phyloP scores from a whole-genome alignment of 1,284 basidiomycete genomes.

The Stygiomarasmius scandens region DNA sequence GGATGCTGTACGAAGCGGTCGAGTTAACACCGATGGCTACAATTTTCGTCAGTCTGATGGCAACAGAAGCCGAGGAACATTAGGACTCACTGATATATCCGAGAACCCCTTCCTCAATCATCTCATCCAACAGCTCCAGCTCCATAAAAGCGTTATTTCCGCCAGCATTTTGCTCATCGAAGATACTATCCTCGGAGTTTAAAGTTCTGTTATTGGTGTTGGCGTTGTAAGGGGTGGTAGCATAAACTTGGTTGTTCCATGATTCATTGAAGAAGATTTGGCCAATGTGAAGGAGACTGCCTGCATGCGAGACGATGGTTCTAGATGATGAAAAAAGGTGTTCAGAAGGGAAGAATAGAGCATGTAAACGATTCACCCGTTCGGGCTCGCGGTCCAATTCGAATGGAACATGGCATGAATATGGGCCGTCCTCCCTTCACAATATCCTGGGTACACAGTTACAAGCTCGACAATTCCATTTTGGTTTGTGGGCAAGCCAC shows the following conservation, averaged over 20 bases:
- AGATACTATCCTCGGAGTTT: conserved; percentile 27
- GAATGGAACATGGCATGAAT: conserved; percentile 34
- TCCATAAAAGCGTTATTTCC: conserved; percentile 31
- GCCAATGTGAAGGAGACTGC: conserved; percentile 37
- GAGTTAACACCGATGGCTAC: not conserved
- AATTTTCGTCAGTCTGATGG: no score
- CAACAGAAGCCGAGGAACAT: not conserved
- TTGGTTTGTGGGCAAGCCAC: conserved; percentile 50
- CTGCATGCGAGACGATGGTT: conserved; percentile 33
- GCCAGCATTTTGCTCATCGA: conserved; percentile 24
- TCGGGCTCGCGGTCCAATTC: conserved; percentile 24
- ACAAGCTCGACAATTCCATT: conserved; percentile 54
- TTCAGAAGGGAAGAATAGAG: conserved; percentile 22
- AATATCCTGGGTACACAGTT: conserved; percentile 55
- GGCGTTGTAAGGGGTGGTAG: conserved; percentile 25
- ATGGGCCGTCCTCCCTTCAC: conserved; percentile 31
- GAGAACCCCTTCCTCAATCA: conserved; percentile 6
- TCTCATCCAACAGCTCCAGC: conserved; percentile 5
- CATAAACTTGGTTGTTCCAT: conserved; percentile 38
- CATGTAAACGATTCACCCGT: no score
- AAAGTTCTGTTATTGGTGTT: conserved; percentile 26
- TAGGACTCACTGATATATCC: not conserved
- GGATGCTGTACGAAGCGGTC: not conserved
- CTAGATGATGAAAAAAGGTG: conserved; percentile 17
- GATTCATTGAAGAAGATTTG: conserved; percentile 46